Percentiles rank a stretch among this genome's conserved stretches.
These are phyloP conservation scores for Plasmodium chabaudi DNA, from an alignment of 169 alveolate genomes.

Conservation along the genomic window DNA sequence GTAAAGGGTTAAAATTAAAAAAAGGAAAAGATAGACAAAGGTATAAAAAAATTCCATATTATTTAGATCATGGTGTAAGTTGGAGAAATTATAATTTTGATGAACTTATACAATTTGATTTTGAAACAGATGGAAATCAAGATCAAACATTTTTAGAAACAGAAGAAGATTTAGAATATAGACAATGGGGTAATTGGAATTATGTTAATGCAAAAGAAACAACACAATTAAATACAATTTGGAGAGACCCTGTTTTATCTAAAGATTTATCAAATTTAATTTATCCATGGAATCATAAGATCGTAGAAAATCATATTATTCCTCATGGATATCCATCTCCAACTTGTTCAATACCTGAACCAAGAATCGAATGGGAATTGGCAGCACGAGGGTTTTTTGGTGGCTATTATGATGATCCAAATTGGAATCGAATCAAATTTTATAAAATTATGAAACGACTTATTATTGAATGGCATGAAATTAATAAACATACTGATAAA, in stretches of 20 bases:
- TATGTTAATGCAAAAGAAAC: constrained; percentile 57
- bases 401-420: constrained; percentile 80
- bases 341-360: constrained; percentile 79
- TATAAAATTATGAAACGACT: constrained; percentile 39
- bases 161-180: constrained; percentile 83
- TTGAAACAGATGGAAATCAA: constrained; percentile 85
- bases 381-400: constrained; percentile 84
- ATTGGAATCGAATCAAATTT: constrained; percentile 55
- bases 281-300: constrained; percentile 76
- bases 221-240: constrained; percentile 65
- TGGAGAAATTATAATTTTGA: constrained; percentile 79
- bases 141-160: constrained; percentile 82
- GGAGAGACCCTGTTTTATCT: constrained; percentile 76
- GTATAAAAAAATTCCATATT: constrained; percentile 80
- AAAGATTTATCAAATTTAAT: constrained; percentile 53
- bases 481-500: not conserved
- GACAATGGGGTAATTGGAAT: constrained; percentile 88
- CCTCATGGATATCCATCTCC: constrained; percentile 57
- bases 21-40: constrained; percentile 85
- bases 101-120: constrained; percentile 79
- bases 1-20: constrained; percentile 82
- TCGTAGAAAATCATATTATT: constrained; percentile 55
- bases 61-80: constrained; percentile 82
- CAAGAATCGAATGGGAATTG: constrained; percentile 80
- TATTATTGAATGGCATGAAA: constrained; percentile 66